These are phyloP conservation scores for Penium margaritaceum DNA, from an alignment of 139 green algal genomes.

Conservation along the genomic window DNA sequence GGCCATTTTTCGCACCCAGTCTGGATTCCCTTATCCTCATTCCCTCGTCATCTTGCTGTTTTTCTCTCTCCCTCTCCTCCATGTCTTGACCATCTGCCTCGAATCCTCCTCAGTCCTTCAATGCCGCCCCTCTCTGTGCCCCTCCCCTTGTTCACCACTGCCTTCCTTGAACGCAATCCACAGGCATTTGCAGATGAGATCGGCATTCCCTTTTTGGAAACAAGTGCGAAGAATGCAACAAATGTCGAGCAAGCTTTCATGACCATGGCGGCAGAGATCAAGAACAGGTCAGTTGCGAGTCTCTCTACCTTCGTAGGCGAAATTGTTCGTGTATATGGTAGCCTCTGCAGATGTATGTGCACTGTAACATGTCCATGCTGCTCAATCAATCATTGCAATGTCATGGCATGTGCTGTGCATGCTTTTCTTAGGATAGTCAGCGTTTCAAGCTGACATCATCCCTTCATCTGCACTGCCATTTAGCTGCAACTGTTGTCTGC, in stretches of 20 bases:
- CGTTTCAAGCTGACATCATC: background rate
- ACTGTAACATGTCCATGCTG: background rate
- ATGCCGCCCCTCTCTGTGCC: too few species aligned
- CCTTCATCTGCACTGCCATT: background rate
- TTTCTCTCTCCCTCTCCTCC: too few species aligned
- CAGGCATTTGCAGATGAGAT: constrained; percentile 95
- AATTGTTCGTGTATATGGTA: background rate
- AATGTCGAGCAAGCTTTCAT: constrained; percentile 99
- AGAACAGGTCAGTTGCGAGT: constrained; percentile 64
- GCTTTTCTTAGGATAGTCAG: background rate
- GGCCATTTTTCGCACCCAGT: too few species aligned
- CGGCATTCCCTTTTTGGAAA: constrained; percentile 97
- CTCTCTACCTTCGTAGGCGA: background rate
- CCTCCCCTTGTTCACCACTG: too few species aligned
- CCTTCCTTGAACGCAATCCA: too few species aligned
- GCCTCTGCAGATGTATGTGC: constrained; percentile 10
- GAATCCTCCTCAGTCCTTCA: too few species aligned
- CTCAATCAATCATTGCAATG: constrained; percentile 9
- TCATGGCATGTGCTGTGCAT: constrained; percentile 4
- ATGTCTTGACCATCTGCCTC: too few species aligned
- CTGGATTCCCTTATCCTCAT: too few species aligned
- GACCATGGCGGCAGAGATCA: constrained; percentile 99
- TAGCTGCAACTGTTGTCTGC: constrained; percentile 13
- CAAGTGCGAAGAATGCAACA: constrained; percentile 90
- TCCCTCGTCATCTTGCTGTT: too few species aligned